Evolutionary conservation across 345 rosid species (phyloP).

Genomic region (Salix koriyanagi): DNA sequence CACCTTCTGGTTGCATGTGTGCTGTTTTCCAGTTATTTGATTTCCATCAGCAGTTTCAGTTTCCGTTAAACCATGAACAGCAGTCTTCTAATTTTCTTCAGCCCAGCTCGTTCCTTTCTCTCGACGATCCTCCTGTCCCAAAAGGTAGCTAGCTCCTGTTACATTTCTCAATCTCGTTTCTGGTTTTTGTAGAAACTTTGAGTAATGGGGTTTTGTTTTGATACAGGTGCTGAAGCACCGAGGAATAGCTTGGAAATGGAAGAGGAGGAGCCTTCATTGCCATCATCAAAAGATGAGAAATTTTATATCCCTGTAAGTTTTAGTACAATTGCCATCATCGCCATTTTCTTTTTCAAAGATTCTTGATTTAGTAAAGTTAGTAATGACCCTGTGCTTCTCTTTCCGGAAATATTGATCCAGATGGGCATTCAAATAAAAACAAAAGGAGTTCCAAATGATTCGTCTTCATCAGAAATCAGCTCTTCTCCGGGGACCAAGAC

Average conservation of each 20-base stretch:
- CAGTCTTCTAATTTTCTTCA: conserved; percentile 35
- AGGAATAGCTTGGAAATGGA: conserved; percentile 78
- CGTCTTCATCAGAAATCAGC: conserved; percentile 51
- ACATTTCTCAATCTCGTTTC: not conserved
- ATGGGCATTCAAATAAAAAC: conserved; percentile 76
- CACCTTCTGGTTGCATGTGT: conserved; percentile 65
- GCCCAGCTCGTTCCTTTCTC: conserved; percentile 21
- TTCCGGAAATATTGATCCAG: conserved; percentile 26
- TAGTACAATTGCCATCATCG: not conserved
- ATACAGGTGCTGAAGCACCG: conserved; percentile 66
- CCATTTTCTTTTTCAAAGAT: conserved; percentile 7
- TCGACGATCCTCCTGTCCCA: conserved; percentile 11
- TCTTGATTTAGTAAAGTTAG: conserved; percentile 22
- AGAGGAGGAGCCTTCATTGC: conserved; percentile 36
- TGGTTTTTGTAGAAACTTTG: conserved; percentile 1
- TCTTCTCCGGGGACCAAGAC: conserved; percentile 71
- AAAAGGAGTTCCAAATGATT: conserved; percentile 24
- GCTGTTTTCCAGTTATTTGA: conserved; percentile 73
- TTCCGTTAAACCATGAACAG: conserved; percentile 41
- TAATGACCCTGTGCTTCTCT: conserved; percentile 17
- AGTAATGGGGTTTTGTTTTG: not conserved
- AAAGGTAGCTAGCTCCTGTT: conserved; percentile 35
- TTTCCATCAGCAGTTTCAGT: conserved; percentile 54
- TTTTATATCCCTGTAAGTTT: conserved; percentile 52
- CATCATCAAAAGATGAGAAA: conserved; percentile 37